A percentile compares a stretch with the other conserved stretches of the same genome.
phyloP scores from a whole-genome alignment of 768 basidiomycete genomes.

The Hydnomerulius pinastri region DNA sequence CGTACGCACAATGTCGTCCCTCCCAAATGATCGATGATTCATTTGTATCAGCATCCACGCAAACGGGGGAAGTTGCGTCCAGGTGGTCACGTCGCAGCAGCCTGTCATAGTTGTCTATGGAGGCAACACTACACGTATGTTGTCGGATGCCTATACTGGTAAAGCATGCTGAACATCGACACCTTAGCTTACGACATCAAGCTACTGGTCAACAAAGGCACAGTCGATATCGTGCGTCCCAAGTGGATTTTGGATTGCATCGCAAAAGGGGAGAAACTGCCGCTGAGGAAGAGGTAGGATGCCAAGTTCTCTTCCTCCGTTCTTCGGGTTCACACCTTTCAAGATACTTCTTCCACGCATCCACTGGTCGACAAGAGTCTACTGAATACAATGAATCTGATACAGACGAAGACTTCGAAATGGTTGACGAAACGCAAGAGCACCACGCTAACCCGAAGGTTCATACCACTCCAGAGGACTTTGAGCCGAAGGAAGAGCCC shows the following conservation, averaged over 20 bases:
- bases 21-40: not conserved
- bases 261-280: conserved; percentile 51
- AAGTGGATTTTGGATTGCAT: conserved; percentile 83
- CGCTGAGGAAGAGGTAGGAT: conserved; percentile 66
- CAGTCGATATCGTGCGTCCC: conserved; percentile 74
- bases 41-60: conserved; percentile 56
- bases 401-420: conserved; percentile 33
- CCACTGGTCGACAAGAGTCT: conserved; percentile 44
- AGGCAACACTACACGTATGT: conserved; percentile 68
- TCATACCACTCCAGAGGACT: not conserved
- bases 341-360: conserved; percentile 83
- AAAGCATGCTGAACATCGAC: not conserved
- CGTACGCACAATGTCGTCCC: conserved; percentile 42
- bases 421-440: conserved; percentile 9
- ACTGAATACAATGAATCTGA: conserved; percentile 54
- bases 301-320: not conserved
- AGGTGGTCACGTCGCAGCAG: conserved; percentile 58
- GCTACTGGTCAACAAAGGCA: conserved; percentile 67
- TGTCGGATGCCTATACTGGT: not conserved
- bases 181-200: conserved; percentile 67
- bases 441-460: conserved; percentile 4
- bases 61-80: conserved; percentile 66
- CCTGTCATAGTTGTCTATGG: conserved; percentile 65
- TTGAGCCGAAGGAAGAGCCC: conserved; percentile 25
- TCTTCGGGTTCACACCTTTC: not conserved